Evolutionary conservation across 495 filamentous ascomycete genomes (phyloP).

Genomic region (Xanthoparmelia taractica): DNA sequence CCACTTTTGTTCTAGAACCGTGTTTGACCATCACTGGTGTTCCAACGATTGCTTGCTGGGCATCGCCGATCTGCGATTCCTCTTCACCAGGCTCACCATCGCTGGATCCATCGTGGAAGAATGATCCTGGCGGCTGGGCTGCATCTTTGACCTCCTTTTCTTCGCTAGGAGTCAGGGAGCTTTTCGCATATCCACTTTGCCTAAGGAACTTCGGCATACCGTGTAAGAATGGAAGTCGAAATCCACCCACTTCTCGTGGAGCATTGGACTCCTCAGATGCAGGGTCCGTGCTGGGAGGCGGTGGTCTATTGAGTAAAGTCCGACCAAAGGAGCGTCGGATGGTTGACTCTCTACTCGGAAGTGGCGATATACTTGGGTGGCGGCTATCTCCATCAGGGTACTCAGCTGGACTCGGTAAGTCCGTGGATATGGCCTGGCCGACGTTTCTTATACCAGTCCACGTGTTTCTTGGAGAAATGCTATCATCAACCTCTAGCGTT

Average conservation of each 20-base stretch:
- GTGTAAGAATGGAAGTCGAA: not conserved
- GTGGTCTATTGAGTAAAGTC: not conserved
- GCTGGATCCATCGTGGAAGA: slow-evolving; percentile 17
- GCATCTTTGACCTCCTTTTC: slow-evolving; percentile 1
- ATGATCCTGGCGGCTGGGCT: slow-evolving; percentile 9
- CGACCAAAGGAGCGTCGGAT: slow-evolving; percentile 3
- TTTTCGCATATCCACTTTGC: not conserved
- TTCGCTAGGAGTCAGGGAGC: not conserved
- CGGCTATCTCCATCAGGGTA: not conserved
- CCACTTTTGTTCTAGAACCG: slow-evolving; percentile 15
- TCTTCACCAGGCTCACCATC: slow-evolving; percentile 14
- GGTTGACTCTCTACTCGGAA: slow-evolving; percentile 2
- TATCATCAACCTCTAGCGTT: not conserved
- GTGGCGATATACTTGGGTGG: not conserved
- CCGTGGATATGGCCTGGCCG: slow-evolving; percentile 1
- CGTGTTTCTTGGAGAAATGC: not conserved
- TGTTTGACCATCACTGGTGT: slow-evolving; percentile 14
- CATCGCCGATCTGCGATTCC: slow-evolving; percentile 10
- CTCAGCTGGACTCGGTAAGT: not conserved
- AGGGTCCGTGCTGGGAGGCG: not conserved
- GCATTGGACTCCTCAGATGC: not conserved
- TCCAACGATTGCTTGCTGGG: slow-evolving; percentile 11
- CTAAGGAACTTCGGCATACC: slow-evolving; percentile 8
- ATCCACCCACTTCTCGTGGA: not conserved
- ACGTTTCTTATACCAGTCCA: not conserved